Base-by-base conservation (phyloP, 2,329 filamentous ascomycete genomes). In the Paraphaeosphaeria minitans region DNA sequence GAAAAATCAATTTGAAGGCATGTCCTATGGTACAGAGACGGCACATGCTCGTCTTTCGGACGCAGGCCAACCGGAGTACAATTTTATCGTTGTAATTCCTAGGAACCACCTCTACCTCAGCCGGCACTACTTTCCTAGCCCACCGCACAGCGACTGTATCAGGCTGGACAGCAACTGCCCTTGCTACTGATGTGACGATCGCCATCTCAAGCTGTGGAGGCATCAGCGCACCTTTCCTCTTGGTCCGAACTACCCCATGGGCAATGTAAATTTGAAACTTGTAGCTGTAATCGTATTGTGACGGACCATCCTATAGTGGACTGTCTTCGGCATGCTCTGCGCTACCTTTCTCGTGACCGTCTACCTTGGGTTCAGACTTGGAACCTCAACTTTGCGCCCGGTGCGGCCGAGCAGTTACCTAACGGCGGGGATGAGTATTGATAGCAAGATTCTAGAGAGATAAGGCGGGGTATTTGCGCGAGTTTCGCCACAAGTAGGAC, bases 221-320 rank as follows among this genome's bases (percentile, higher is more conserved):
- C 14, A 67, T 67, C 41, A 66, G 65, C 33, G 65, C 65, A 13
- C 65, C 65, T 1, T 67, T 67, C 43, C 29, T 67, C 13, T 67
- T 66, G 65, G 65, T 0, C 65, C 65, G 14, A 67, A 66, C 35
- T 66, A 67, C 41, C 61, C 63, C 0, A 65, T 66, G 63, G 65
- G 65, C 24, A 67, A 67, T 46, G 61, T 61, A 53, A 53, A 58
- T 59, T 16, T 14, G 33, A 24, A 43, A 22, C 41, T 33, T 9
- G 24, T 14, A 19, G n/a, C 22, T 24, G 22, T 12, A 4, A 35
- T 24, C 4, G 16, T n/a, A 13, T 39, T 4, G 3, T 27, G 1
- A 43, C 47, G 24, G 12, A 46, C 29, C 14, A 14, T 35, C 24
- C 9, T 39, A 1, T n/a, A 63, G 61, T 67, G 65, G 65, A 67